These are phyloP conservation scores for Yamadazyma dendronema DNA, from an alignment of 1,139 yeast genomes.

Conservation along the genomic window DNA sequence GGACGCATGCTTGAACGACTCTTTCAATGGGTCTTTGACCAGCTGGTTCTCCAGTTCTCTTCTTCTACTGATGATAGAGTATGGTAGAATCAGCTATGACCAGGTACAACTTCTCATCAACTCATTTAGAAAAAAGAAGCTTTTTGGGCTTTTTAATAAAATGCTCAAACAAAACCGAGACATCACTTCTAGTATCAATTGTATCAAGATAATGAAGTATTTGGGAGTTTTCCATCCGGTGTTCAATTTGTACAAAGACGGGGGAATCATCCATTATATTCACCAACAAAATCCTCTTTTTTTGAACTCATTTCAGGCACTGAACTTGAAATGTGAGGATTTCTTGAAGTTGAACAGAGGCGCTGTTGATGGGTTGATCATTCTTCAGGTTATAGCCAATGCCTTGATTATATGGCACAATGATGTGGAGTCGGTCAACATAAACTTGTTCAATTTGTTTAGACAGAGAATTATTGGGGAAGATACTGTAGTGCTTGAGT, in stretches of 20 bases:
- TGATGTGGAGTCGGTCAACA: constrained; percentile 2
- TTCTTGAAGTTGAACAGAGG: constrained; percentile 5
- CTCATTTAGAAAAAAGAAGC: background rate
- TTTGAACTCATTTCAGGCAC: constrained; percentile 16
- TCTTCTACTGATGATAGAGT: constrained; percentile 2
- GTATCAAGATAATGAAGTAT: constrained; percentile 5
- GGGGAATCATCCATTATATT: constrained; percentile 13
- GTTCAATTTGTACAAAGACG: background rate
- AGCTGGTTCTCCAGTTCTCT: constrained; percentile 15
- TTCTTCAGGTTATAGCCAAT: constrained; percentile 16
- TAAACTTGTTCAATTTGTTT: constrained; percentile 15
- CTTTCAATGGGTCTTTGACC: constrained; percentile 7
- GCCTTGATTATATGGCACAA: constrained; percentile 17
- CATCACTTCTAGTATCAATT: constrained; percentile 13
- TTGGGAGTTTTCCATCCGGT: constrained; percentile 1
- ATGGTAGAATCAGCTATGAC: background rate
- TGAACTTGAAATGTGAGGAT: constrained; percentile 1
- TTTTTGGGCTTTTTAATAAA: background rate
- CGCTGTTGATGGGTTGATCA: constrained; percentile 9
- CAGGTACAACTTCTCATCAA: background rate
- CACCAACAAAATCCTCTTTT: constrained; percentile 14
- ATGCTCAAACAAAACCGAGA: constrained; percentile 9
- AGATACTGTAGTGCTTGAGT: constrained; percentile 4
- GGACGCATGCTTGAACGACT: constrained; percentile 6
- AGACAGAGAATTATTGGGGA: background rate